Evolutionary conservation across 1,284 basidiomycete species (phyloP).

Genomic region (Vanrija pseudolonga): DNA sequence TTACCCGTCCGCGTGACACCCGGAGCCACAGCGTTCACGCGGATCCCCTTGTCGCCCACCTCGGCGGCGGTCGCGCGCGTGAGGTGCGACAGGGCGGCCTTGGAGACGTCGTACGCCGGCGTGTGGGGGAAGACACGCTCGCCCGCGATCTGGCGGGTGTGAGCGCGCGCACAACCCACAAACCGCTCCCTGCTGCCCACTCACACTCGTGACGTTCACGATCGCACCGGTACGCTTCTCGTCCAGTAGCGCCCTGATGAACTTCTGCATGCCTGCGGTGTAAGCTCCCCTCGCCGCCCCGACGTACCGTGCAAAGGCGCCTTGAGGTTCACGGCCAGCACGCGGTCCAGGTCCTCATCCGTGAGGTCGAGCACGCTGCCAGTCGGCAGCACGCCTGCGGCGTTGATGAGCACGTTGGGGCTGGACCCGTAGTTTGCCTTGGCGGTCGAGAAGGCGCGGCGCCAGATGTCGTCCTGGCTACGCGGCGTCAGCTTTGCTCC

Average conservation of each 20-base stretch:
- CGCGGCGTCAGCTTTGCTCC: neutral
- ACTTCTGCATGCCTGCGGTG: conserved; percentile 1
- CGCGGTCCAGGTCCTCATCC: neutral
- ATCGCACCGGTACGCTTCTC: conserved; percentile 1
- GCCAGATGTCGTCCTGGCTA: neutral
- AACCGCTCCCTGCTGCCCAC: too few relatives aligned
- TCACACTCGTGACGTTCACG: conserved; percentile 6
- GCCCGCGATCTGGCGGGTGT: conserved; percentile 1
- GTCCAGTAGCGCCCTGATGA: conserved; percentile 1
- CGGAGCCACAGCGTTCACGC: conserved; percentile 3
- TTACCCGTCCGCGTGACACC: conserved; percentile 2
- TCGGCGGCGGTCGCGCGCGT: neutral
- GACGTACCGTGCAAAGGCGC: too few relatives aligned
- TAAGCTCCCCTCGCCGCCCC: too few relatives aligned
- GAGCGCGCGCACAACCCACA: neutral
- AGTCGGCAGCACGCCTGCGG: conserved; percentile 4
- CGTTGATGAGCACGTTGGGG: conserved; percentile 3
- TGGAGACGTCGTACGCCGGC: conserved; percentile 5
- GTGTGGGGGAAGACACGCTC: neutral
- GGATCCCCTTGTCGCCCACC: conserved; percentile 2
- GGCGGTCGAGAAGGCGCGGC: neutral
- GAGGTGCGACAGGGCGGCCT: conserved; percentile 5
- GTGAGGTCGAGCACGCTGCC: neutral
- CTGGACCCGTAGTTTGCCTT: conserved; percentile 1
- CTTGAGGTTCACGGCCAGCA: too few relatives aligned